phyloP scores from a whole-genome alignment of 2,329 filamentous ascomycete species.

The Xylariaceae sp. region DNA sequence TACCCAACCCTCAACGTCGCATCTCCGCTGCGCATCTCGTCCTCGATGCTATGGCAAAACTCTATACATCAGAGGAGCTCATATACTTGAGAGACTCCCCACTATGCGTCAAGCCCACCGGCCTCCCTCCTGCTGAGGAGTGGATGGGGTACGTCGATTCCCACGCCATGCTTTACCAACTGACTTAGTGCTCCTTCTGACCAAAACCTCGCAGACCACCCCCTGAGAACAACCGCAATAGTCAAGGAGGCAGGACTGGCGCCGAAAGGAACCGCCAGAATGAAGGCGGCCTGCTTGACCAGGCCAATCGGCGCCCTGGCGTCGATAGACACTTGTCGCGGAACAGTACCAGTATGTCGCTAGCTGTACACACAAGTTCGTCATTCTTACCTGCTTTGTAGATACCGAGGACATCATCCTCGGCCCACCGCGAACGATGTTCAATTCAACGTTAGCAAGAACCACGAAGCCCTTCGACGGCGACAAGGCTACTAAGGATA shows the following conservation, averaged over 20 bases:
- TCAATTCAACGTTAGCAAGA: constrained; percentile 67
- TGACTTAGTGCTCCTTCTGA: constrained; percentile 14
- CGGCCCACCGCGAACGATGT: constrained; percentile 78
- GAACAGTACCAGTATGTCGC: constrained; percentile 54
- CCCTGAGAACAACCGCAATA: constrained; percentile 45
- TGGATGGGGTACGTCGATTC: constrained; percentile 81
- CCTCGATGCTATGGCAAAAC: constrained; percentile 48
- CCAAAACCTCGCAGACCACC: constrained; percentile 37
- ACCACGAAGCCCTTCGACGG: constrained; percentile 47
- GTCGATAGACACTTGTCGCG: constrained; percentile 55
- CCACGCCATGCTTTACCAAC: background rate
- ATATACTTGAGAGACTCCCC: constrained; percentile 76
- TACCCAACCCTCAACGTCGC: background rate
- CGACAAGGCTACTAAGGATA: constrained; percentile 53
- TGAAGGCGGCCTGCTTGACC: constrained; percentile 46
- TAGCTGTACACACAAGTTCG: constrained; percentile 5
- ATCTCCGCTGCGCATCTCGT: background rate
- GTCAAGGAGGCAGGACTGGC: constrained; percentile 39
- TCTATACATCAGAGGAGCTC: constrained; percentile 76
- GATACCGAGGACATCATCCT: constrained; percentile 80
- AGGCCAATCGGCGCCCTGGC: constrained; percentile 49
- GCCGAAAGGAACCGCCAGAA: constrained; percentile 44
- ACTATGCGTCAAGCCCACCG: constrained; percentile 75
- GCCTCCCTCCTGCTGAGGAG: constrained; percentile 80
- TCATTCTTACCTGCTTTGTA: constrained; percentile 37